These are phyloP conservation scores for Paralagenidium karlingii DNA, from an alignment of 352 stramenopile species.

Conservation along the genomic window DNA sequence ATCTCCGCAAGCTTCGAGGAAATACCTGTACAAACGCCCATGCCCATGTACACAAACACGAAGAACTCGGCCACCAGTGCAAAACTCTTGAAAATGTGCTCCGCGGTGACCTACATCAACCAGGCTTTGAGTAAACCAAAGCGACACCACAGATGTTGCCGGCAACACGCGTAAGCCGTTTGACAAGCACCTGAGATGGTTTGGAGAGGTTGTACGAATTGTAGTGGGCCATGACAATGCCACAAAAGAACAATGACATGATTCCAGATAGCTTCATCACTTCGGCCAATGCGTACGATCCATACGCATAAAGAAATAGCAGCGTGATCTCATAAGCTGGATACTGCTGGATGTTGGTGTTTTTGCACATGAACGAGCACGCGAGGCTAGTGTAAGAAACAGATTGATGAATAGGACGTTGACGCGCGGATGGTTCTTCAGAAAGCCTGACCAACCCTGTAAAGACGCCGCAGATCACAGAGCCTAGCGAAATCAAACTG, in stretches of 20 bases:
- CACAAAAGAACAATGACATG: constrained; percentile 87
- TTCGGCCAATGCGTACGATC: constrained; percentile 55
- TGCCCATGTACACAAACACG: too few relatives aligned
- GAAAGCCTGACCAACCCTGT: constrained; percentile 23
- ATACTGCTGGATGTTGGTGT: constrained; percentile 38
- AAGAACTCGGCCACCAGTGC: too few relatives aligned
- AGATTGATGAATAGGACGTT: too few relatives aligned
- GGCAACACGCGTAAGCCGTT: constrained; percentile 41
- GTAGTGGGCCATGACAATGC: constrained; percentile 60
- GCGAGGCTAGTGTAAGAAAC: too few relatives aligned
- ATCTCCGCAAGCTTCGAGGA: too few relatives aligned
- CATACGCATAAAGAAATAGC: constrained; percentile 57
- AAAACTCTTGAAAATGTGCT: too few relatives aligned
- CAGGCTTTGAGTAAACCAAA: too few relatives aligned
- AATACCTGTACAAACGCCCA: too few relatives aligned
- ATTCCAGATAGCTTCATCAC: constrained; percentile 74
- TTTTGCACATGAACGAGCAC: too few relatives aligned
- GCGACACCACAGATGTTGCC: constrained; percentile 46
- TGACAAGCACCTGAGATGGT: constrained; percentile 39
- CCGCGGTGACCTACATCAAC: too few relatives aligned
- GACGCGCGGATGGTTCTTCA: too few relatives aligned
- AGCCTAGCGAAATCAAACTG: constrained; percentile 60
- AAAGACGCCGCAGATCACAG: constrained; percentile 59
- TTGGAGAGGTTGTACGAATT: constrained; percentile 55
- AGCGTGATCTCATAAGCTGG: constrained; percentile 62